Evolutionary conservation across 495 filamentous ascomycete species (phyloP), one percentile per base, ranked within the genome.

Genomic region (Xylaria sp.): DNA sequence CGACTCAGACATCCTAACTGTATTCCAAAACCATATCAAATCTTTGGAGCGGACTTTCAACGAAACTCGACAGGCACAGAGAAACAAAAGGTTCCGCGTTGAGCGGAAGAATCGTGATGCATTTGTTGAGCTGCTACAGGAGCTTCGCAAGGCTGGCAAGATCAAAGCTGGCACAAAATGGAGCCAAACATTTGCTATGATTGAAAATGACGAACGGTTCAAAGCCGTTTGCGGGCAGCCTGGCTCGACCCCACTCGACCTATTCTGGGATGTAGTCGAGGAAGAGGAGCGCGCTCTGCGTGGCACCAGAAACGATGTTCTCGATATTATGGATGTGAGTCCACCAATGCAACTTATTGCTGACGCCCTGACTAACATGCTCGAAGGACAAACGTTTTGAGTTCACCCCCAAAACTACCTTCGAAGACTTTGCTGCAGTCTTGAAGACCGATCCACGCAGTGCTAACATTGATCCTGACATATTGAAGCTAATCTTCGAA

Each of bases 251-350:
- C 93, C 95, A n/a, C 85, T 97, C 71, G 96, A 99, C 69, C 84
- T 99, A 11, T 97, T 98, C 82, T 97, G 97, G 95, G 97, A 99
- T 81, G 86, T 94, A 61, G 88, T 98, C 19, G 95, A 97, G 78
- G 95, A 98, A 80, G 94, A 97, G 80, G 94, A 98, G 71, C 88
- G 91, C 61, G 89, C 90, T 24, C 82, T 98, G 19, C 91, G 97
- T 52, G 88, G 88, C 61, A 91, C 90, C 59, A 88, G 95, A 40
- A 97, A 97, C 78, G 89, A 94, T 76, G 91, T 97, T 4, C 84
- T 95, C 61, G 96, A 98, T 79, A 93, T 97, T 61, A 86, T 98
- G 72, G 94, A 97, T 84, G 93, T 96, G 79, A 86, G 91, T 83
- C 59, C 55, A 40, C 21, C 3, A 17, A 48, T 50, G 61, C 50